Base-by-base conservation (phyloP, 331 rosid genomes). In the Pyracantha coccinea region DNA sequence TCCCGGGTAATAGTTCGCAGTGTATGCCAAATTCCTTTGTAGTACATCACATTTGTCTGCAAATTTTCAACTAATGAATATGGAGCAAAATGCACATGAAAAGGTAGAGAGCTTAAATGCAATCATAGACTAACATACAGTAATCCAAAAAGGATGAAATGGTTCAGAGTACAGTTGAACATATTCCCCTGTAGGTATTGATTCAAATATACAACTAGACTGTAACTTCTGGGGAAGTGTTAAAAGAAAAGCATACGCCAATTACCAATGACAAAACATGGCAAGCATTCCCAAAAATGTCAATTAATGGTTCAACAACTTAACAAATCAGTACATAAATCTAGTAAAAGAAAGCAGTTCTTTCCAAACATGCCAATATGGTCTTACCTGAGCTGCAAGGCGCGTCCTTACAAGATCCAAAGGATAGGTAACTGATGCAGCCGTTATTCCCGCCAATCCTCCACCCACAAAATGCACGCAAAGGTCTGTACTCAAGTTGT, bases 391-490 rank as follows among this genome's bases (percentile, higher is more conserved):
- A 77, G 86, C 87, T 61, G 91, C 91, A 74, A 88, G 89, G 68
- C 91, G 89, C 7, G 91, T 88, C 77, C 91, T 88, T 38, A 88
- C 89, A 41, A 88, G 91, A 76, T 88, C 91, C 81, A 88, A 53
- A 2, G 91, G 91, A 64, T 88, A 88, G n/a, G 91, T 85, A 73
- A 77, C 75, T 44, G 91, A 64, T 6, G 91, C 91, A 47, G 91
- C 86, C 3, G 91, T 88, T 50, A 88, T 81, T 81, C 99, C 99
- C 1, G 99, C 98, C 85, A 88, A 38, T 78, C 99, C 99, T 74
- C 98, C 99, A 62, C 93, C 92, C 20, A 89, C 80, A 77, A 95
- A 95, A 78, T 86, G 92, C 52, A 92, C 78, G 41, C 87, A 86
- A 57, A 86, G 81, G 77, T 90, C 89, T 16, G 91, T 78, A 69